These are phyloP conservation scores for Tremellales sp. DNA, from an alignment of 1,284 basidiomycete genomes.

Conservation along the genomic window DNA sequence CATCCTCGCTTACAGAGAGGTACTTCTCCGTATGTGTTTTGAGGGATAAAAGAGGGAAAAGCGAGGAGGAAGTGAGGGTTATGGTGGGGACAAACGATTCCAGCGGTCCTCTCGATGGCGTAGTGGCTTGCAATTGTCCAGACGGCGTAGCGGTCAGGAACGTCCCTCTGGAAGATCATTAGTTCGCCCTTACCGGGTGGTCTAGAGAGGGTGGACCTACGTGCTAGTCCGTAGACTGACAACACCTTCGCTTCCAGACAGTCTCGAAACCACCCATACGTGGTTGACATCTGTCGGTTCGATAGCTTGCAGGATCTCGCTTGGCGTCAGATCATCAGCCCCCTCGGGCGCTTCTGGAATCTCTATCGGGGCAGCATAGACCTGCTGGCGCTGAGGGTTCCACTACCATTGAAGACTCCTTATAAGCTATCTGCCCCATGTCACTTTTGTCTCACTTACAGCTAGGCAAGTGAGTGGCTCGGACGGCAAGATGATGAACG, in stretches of 20 bases:
- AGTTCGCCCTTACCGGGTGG: neutral
- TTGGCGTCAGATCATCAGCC: constrained; percentile 35
- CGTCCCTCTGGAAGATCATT: constrained; percentile 33
- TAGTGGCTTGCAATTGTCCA: constrained; percentile 39
- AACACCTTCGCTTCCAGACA: constrained; percentile 51
- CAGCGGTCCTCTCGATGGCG: constrained; percentile 47
- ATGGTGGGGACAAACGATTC: constrained; percentile 39
- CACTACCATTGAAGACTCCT: constrained; percentile 25
- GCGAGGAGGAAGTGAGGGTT: constrained; percentile 11
- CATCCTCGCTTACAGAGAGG: constrained; percentile 28
- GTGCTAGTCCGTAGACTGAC: constrained; percentile 48
- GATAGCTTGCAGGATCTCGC: constrained; percentile 38
- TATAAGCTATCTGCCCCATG: neutral
- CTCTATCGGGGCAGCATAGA: constrained; percentile 45
- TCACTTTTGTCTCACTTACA: constrained; percentile 22
- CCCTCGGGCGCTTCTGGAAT: constrained; percentile 46
- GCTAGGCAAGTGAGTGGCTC: constrained; percentile 43
- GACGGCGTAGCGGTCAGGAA: constrained; percentile 46
- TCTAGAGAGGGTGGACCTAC: constrained; percentile 23
- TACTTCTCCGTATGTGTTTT: constrained; percentile 37
- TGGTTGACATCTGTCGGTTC: constrained; percentile 52
- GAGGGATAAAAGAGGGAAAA: constrained; percentile 31
- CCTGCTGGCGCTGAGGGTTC: constrained; percentile 40
- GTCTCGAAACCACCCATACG: constrained; percentile 52
- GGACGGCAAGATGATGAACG: constrained; percentile 47